Evolutionary conservation across 140 eudicot species (phyloP).

Genomic region (Oenanthe javanica): DNA sequence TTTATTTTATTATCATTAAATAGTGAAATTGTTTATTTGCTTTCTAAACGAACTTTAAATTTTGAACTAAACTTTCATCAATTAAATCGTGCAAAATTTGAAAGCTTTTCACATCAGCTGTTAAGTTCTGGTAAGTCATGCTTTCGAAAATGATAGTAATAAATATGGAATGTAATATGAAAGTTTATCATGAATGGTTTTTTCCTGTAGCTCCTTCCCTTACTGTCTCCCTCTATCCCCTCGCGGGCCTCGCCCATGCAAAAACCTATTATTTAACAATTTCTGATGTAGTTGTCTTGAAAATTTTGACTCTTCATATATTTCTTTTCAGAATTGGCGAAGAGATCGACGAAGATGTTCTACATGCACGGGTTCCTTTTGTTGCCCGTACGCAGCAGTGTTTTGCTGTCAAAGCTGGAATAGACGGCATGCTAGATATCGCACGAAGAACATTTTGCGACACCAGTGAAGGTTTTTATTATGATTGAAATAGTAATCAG

Average conservation of each 20-base stretch:
- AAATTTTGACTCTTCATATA: not conserved
- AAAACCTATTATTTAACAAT: not conserved
- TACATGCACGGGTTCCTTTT: constrained; percentile 86
- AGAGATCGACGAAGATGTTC: constrained; percentile 94
- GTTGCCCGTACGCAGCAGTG: constrained; percentile 98
- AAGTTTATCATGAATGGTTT: not conserved
- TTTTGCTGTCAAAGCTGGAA: constrained; percentile 97
- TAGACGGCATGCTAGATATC: constrained; percentile 86
- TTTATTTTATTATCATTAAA: not conserved
- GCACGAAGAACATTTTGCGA: constrained; percentile 95
- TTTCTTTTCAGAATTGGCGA: constrained; percentile 63
- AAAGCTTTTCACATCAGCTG: not conserved
- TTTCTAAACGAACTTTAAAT: not conserved
- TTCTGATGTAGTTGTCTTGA: not conserved
- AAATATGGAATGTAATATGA: not conserved
- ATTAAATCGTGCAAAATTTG: not conserved
- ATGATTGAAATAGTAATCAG: not conserved
- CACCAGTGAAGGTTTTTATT: constrained; percentile 76
- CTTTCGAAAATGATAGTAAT: not conserved
- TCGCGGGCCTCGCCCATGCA: not conserved
- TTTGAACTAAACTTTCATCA: not conserved
- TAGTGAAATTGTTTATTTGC: not conserved
- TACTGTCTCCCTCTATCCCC: too few species aligned
- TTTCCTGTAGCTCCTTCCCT: too few species aligned
- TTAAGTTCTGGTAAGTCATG: not conserved